A percentile compares a stretch with the other conserved stretches of the same genome.
Evolutionary conservation across 2,329 filamentous ascomycete genomes (phyloP).

Genomic region (Tolypocladium tundrense): DNA sequence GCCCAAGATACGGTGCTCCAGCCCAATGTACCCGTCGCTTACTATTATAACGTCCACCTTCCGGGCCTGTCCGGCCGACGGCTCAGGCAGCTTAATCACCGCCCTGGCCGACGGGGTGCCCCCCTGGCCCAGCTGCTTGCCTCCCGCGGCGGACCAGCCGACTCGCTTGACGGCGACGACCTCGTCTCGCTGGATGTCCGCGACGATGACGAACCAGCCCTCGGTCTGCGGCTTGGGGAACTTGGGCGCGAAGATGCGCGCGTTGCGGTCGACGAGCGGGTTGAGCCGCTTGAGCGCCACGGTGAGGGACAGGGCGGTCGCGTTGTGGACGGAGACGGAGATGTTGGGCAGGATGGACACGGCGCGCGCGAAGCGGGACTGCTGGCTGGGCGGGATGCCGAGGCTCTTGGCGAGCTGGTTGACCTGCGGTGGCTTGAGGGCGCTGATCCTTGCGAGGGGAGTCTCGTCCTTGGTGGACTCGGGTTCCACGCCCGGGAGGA

Average conservation of each 20-base stretch:
- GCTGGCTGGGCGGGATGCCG: conserved; percentile 32
- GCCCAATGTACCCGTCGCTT: conserved; percentile 79
- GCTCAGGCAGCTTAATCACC: conserved; percentile 49
- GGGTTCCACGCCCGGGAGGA: conserved; percentile 62
- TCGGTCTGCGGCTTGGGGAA: conserved; percentile 95
- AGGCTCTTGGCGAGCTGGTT: conserved; percentile 39
- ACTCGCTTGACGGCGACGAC: conserved; percentile 79
- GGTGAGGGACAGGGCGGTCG: conserved; percentile 53
- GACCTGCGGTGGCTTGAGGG: conserved; percentile 22
- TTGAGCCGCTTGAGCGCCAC: conserved; percentile 60
- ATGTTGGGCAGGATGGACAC: conserved; percentile 60
- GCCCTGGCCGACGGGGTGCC: conserved; percentile 42
- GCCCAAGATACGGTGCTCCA: conserved; percentile 44
- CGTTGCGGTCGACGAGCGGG: conserved; percentile 51
- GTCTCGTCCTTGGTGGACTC: conserved; percentile 30
- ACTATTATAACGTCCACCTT: conserved; percentile 66
- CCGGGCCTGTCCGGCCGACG: conserved; percentile 34
- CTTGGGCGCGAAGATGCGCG: conserved; percentile 71
- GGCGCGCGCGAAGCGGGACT: conserved; percentile 45
- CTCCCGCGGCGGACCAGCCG: conserved; percentile 47
- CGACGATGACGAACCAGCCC: conserved; percentile 80
- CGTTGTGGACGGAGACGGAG: conserved; percentile 46
- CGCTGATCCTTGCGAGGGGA: conserved; percentile 31
- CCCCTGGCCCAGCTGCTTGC: conserved; percentile 25
- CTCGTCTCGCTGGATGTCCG: conserved; percentile 58